These are phyloP conservation scores for Apiospora malaysiana DNA, from an alignment of 2,329 filamentous ascomycete genomes.

Conservation along the genomic window DNA sequence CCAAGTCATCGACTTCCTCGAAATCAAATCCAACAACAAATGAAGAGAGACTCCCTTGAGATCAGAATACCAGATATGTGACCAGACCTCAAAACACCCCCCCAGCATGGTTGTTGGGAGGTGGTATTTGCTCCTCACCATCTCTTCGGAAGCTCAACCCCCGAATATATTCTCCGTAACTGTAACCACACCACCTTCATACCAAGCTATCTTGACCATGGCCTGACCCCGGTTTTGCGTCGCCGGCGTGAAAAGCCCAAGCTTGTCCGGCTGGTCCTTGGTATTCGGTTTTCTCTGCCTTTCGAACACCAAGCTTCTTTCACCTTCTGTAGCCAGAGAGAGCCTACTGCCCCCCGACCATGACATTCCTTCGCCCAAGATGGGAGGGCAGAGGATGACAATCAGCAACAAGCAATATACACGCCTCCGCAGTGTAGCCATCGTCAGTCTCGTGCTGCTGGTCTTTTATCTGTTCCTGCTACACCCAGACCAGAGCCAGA, in stretches of 20 bases:
- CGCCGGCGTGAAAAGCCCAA: background rate
- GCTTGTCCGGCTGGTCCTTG: background rate
- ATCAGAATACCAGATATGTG: background rate
- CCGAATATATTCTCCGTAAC: background rate
- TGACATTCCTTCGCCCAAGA: background rate
- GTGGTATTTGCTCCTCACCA: background rate
- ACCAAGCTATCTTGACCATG: background rate
- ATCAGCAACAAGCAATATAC: background rate
- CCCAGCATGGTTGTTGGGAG: background rate
- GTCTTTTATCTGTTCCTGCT: background rate
- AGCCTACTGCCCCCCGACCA: background rate
- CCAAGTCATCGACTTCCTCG: background rate
- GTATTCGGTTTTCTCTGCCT: background rate
- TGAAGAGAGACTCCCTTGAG: background rate
- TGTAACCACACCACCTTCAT: background rate
- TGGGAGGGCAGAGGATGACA: constrained; percentile 3
- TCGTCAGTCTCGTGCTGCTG: constrained; percentile 7
- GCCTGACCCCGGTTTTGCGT: background rate
- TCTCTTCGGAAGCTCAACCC: background rate
- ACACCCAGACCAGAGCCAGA: background rate
- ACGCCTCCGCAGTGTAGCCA: background rate
- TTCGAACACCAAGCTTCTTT: background rate
- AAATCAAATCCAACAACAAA: background rate
- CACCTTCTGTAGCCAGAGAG: too few relatives aligned
- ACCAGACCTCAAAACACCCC: background rate